A percentile compares a stretch with the other conserved stretches of the same genome.
phyloP scores from a whole-genome alignment of 192 early-diverging fungal genomes.

The Cetraspora pellucida region DNA sequence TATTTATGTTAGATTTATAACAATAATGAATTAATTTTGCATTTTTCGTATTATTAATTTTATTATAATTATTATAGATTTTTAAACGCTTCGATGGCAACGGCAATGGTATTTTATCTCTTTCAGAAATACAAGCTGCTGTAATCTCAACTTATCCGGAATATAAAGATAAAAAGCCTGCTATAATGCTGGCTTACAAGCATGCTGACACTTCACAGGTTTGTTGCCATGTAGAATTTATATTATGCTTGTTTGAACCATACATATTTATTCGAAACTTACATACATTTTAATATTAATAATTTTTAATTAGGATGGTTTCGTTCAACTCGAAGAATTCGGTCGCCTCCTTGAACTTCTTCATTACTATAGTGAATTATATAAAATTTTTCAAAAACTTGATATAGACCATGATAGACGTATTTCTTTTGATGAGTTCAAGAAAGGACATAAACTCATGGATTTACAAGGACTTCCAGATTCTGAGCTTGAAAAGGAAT shows the following conservation, averaged over 20 bases:
- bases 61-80: too few species aligned
- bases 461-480: not conserved
- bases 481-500: not conserved
- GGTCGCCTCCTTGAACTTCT: conserved; percentile 23
- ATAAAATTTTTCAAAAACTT: conserved; percentile 9
- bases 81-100: conserved; percentile 3
- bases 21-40: too few species aligned
- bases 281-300: too few species aligned
- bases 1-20: too few species aligned
- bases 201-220: conserved; percentile 25
- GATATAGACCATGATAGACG: conserved; percentile 21
- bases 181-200: conserved; percentile 28
- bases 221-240: not conserved
- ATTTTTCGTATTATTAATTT: too few species aligned
- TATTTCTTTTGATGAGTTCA: conserved; percentile 17
- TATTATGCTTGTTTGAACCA: not conserved
- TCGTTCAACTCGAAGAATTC: conserved; percentile 24
- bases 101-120: conserved; percentile 20
- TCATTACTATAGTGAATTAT: conserved; percentile 21
- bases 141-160: conserved; percentile 18
- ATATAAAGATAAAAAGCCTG: conserved; percentile 14
- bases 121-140: conserved; percentile 20
- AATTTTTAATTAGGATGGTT: conserved; percentile 8
- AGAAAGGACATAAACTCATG: conserved; percentile 26
- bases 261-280: too few species aligned